Base-by-base conservation (phyloP, 129 eudicot species). In the Oenanthe sinensis region DNA sequence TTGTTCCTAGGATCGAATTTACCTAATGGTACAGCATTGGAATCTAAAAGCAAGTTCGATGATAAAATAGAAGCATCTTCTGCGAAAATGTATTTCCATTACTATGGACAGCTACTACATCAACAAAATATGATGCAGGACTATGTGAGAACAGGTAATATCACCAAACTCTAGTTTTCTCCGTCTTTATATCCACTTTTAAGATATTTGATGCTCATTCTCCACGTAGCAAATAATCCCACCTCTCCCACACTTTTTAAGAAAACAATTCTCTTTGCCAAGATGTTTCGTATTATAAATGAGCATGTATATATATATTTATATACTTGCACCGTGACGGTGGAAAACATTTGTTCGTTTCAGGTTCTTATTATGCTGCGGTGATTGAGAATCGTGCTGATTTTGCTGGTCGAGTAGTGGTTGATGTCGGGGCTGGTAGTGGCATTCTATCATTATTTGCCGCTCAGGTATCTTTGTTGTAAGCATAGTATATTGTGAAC, bases 71-170 rank as follows among this genome's bases (percentile, higher is more conserved):
- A 96, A 85, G 86, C 96, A 77, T 90, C 97, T 67, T 90, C 97
- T 77, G 96, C 99, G 46, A 92, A 92, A 83, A 96, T 92, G 97
- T 96, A 96, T 83, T 96, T 96, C 76, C 99, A 92, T 80, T 92
- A 96, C 85, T 96, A 96, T 26, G 97, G 97, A 33, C 99, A 92
- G 79, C 85, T 96, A 77, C 87, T 95, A 49, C 97, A 92, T 86
- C 99, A 96, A 87, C 99, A 96, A 84, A 96, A 96, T 85, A 96
- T 96, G 99, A 30, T 96, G 87, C 97, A 96, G 88, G 99, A 96
- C 71, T 65, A 65, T 30, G 71, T 65, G 71, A 65, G 71, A 33
- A 65, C 71, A 30, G 71, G 71, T 65, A 11, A 63, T 65, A 65
- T 30, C 42, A 65, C 71, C 71, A 15, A 4, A 65, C 42, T 14